phyloP scores from a whole-genome alignment of 345 rosid genomes.

The Acer yangbiense region DNA sequence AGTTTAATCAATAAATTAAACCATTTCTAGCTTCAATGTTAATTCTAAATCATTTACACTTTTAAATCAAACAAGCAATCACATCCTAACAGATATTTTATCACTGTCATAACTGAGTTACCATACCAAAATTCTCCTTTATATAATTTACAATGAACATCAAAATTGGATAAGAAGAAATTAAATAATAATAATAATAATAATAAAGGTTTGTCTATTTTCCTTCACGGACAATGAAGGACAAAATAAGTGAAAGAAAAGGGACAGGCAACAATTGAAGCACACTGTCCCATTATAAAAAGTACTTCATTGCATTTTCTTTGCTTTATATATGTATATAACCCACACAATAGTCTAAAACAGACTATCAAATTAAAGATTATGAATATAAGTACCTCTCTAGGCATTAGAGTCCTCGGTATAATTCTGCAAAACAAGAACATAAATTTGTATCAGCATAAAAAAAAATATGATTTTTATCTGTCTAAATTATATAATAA shows the following conservation, averaged over 20 bases:
- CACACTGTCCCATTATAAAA: slow-evolving; percentile 1
- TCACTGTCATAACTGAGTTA: background rate
- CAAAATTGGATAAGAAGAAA: background rate
- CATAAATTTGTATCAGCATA: background rate
- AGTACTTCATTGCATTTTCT: background rate
- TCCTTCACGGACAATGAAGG: background rate
- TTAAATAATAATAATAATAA: background rate
- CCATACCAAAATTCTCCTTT: background rate
- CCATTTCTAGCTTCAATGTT: background rate
- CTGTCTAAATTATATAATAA: background rate
- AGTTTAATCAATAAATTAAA: background rate
- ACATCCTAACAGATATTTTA: background rate
- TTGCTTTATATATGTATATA: background rate
- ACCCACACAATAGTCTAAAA: background rate
- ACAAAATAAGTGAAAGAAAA: background rate
- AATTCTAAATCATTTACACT: background rate
- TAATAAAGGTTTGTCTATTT: background rate
- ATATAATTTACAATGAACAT: background rate
- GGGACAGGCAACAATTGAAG: background rate
- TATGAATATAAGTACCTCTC: slow-evolving; percentile 58
- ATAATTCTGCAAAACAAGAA: slow-evolving; percentile 64
- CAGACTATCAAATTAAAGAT: background rate
- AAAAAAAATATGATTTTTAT: background rate
- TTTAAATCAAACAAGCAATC: background rate
- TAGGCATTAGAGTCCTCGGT: slow-evolving; percentile 79